Conservation (phyloP, 163 green algal genomes). For the Trebouxia gelatinosa region DNA sequence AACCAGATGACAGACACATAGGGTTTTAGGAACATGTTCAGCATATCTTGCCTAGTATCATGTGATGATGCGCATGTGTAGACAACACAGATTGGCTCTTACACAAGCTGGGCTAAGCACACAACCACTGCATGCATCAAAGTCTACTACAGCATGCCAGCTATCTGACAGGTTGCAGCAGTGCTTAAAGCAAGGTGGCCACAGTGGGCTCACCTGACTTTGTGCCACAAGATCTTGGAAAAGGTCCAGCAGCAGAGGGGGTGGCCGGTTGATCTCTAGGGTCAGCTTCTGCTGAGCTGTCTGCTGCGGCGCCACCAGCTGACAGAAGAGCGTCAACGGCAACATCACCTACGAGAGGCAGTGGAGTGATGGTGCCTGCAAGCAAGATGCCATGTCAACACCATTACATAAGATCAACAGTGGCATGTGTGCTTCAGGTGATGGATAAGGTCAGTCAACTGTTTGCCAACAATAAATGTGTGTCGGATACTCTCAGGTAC, state of each 20-base stretch:
- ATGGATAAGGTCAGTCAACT: not conserved
- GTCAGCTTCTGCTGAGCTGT: slow-evolving; percentile 19
- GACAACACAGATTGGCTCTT: too few species aligned
- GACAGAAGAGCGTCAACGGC: slow-evolving; percentile 10
- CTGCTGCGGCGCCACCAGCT: not conserved
- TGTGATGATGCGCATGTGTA: too few species aligned
- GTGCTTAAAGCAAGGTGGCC: not conserved
- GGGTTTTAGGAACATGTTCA: not conserved
- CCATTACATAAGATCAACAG: too few species aligned
- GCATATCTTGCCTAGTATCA: not conserved
- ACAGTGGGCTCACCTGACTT: not conserved
- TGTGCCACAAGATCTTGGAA: slow-evolving; percentile 26
- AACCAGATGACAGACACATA: not conserved
- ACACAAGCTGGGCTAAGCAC: not conserved
- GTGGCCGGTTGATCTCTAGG: slow-evolving; percentile 6
- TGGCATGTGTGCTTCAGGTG: too few species aligned
- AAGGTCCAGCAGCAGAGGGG: not conserved
- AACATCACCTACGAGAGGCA: slow-evolving; percentile 57
- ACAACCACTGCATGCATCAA: not conserved
- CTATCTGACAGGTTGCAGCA: not conserved
- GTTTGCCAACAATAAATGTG: not conserved
- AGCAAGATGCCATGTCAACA: not conserved
- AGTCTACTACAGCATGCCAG: not conserved
- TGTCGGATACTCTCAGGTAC: too few species aligned
- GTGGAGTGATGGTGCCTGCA: slow-evolving; percentile 86